Percentiles rank a stretch among this genome's conserved stretches.
These are phyloP conservation scores for Filobasidium uniguttulatum DNA, from an alignment of 1,284 basidiomycete species.

Conservation along the genomic window DNA sequence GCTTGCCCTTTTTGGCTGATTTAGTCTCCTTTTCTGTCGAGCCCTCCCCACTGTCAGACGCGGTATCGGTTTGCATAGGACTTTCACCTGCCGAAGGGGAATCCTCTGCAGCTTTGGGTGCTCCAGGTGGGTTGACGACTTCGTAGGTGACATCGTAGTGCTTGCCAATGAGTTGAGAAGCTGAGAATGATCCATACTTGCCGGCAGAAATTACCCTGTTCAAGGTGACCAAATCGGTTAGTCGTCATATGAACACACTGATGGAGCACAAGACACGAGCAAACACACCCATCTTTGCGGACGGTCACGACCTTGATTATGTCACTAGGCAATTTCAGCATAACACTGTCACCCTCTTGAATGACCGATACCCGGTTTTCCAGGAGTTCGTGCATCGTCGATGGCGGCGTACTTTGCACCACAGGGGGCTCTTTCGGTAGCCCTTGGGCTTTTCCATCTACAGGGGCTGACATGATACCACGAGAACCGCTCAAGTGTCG, in stretches of 20 bases:
- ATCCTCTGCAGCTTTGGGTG: background rate
- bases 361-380: slow-evolving; percentile 29
- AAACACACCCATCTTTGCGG: slow-evolving; percentile 27
- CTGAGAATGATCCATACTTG: slow-evolving; percentile 39
- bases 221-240: background rate
- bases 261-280: background rate
- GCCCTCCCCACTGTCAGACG: background rate
- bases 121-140: slow-evolving; percentile 20
- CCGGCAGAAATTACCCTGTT: slow-evolving; percentile 35
- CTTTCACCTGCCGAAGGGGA: slow-evolving; percentile 1
- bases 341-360: slow-evolving; percentile 37
- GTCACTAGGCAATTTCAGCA: slow-evolving; percentile 38
- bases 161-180: slow-evolving; percentile 33
- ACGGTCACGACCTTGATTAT: slow-evolving; percentile 37
- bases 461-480: too few species aligned
- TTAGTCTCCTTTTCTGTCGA: slow-evolving; percentile 20
- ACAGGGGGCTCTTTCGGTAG: too few species aligned
- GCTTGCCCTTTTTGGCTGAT: slow-evolving; percentile 23
- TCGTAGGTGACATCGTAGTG: slow-evolving; percentile 41
- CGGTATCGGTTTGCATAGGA: slow-evolving; percentile 5
- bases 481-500: too few species aligned
- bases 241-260: background rate
- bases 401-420: too few species aligned
- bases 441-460: too few species aligned
- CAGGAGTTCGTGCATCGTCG: slow-evolving; percentile 22